Conservation (phyloP, 2,329 filamentous ascomycete species). For the Epichloe brachyelytri region DNA sequence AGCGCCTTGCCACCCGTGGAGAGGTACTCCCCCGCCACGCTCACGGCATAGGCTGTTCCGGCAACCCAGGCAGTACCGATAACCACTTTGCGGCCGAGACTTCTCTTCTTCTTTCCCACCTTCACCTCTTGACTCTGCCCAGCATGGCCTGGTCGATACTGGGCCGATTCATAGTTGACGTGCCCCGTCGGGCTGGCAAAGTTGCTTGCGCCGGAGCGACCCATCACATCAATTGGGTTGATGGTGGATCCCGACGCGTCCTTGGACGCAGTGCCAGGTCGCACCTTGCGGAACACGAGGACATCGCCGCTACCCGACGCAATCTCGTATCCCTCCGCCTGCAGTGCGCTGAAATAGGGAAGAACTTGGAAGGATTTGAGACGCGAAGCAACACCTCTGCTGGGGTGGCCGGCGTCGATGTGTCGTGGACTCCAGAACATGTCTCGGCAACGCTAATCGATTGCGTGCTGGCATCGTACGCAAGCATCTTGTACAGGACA, state of each 20-base stretch:
- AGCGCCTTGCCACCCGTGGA: conserved; percentile 27
- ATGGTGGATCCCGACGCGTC: conserved; percentile 14
- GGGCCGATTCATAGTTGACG: conserved; percentile 42
- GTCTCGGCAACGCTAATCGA: conserved; percentile 47
- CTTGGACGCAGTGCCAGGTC: conserved; percentile 10
- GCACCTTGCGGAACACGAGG: conserved; percentile 52
- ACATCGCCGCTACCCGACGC: conserved; percentile 50
- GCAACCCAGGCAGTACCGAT: conserved; percentile 42
- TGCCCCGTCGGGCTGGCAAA: conserved; percentile 55
- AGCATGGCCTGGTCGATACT: conserved; percentile 25
- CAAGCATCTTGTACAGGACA: conserved; percentile 48
- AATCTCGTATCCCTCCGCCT: conserved; percentile 52
- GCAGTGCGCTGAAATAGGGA: conserved; percentile 46
- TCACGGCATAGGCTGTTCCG: conserved; percentile 43
- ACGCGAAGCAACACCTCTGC: conserved; percentile 47
- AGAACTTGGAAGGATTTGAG: conserved; percentile 50
- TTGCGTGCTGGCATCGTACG: conserved; percentile 48
- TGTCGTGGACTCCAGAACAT: conserved; percentile 38
- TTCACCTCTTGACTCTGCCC: conserved; percentile 6
- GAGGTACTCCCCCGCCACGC: conserved; percentile 46
- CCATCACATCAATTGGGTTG: conserved; percentile 49
- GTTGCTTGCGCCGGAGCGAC: conserved; percentile 35
- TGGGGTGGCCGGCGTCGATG: conserved; percentile 38
- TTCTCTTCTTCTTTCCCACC: conserved; percentile 29
- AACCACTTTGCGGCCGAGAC: conserved; percentile 33